phyloP scores from a whole-genome alignment of 1,139 yeast genomes.

The Yarrowia galli region DNA sequence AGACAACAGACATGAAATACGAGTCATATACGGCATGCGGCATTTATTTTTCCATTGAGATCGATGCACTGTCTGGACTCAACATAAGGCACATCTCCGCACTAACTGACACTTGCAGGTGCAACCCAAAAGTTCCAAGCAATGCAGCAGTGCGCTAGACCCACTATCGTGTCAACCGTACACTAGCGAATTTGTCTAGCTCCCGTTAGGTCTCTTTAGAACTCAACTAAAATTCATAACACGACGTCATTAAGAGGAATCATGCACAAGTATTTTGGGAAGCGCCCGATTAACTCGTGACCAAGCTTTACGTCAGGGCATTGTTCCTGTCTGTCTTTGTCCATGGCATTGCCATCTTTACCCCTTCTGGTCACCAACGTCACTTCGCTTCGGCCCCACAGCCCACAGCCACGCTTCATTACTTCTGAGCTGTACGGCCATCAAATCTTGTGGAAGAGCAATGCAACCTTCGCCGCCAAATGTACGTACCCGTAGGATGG shows the following conservation, averaged over 20 bases:
- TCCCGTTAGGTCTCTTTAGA: neutral
- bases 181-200: too few relatives aligned
- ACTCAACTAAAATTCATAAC: neutral
- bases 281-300: neutral
- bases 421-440: conserved; percentile 9
- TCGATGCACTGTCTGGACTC: neutral
- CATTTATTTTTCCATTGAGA: neutral
- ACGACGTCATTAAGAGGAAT: neutral
- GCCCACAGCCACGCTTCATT: conserved; percentile 33
- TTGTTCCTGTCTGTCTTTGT: conserved; percentile 15
- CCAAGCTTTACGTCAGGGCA: neutral
- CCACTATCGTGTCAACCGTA: too few relatives aligned
- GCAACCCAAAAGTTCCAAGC: neutral
- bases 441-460: conserved; percentile 26
- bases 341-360: neutral
- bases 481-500: conserved; percentile 1
- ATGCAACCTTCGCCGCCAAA: conserved; percentile 14
- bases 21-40: conserved; percentile 16
- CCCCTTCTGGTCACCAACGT: neutral
- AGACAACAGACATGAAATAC: conserved; percentile 13
- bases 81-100: neutral
- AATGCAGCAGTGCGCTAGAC: too few relatives aligned
- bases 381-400: conserved; percentile 7
- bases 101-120: neutral
- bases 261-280: too few relatives aligned